Conservation (phyloP, 164 flowering plant genomes). For the Aristolochia fimbriata region DNA sequence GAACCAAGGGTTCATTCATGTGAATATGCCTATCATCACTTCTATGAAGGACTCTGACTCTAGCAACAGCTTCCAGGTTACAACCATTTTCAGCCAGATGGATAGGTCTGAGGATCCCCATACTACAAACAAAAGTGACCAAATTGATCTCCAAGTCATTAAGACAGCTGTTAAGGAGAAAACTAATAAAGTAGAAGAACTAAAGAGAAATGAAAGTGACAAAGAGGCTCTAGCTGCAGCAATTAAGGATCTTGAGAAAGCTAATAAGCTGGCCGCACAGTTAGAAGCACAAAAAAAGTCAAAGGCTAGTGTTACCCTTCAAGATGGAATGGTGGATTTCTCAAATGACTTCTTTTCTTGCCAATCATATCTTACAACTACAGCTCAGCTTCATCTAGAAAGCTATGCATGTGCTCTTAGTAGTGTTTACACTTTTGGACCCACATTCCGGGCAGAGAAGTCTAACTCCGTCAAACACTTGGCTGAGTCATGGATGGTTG, state of each 20-base stretch:
- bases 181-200: conserved; percentile 43
- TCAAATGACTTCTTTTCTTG: conserved; percentile 48
- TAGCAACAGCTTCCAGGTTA: conserved; percentile 48
- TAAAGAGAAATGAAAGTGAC: conserved; percentile 71
- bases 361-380: conserved; percentile 40
- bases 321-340: conserved; percentile 17
- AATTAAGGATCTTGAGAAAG: conserved; percentile 56
- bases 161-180: conserved; percentile 63
- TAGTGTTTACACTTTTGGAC: conserved; percentile 84
- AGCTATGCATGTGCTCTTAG: conserved; percentile 88
- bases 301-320: conserved; percentile 10
- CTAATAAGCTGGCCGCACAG: conserved; percentile 43
- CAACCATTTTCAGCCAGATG: conserved; percentile 27
- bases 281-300: conserved; percentile 50
- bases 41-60: conserved; percentile 42
- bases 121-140: conserved; percentile 11
- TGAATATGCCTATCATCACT: conserved; percentile 73
- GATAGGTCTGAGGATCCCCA: conserved; percentile 19
- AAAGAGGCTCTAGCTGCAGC: conserved; percentile 67
- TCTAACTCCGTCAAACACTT: conserved; percentile 30
- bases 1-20: conserved; percentile 53
- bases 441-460: conserved; percentile 57
- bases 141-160: conserved; percentile 37
- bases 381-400: conserved; percentile 73
- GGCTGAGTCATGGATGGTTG: conserved; percentile 80